phyloP scores from a whole-genome alignment of 345 rosid genomes.

The Anastatica hierochuntica region DNA sequence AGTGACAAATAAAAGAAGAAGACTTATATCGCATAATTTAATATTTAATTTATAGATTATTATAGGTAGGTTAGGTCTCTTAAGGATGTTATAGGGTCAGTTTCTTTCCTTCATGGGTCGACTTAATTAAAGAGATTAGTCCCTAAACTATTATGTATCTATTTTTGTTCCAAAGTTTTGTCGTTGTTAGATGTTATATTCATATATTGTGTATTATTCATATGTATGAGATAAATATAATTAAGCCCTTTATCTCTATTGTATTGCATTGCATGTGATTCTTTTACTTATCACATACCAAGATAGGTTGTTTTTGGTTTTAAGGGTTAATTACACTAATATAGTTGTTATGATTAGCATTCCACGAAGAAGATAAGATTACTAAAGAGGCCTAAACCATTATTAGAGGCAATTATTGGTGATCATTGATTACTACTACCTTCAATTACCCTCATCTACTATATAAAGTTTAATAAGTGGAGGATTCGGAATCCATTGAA shows the following conservation, averaged over 20 bases:
- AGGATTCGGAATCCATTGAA: neutral
- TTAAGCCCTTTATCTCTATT: no score
- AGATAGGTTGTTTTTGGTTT: no score
- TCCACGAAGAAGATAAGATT: neutral
- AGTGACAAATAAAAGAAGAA: constrained; percentile 6
- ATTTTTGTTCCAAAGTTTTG: neutral
- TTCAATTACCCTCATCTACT: neutral
- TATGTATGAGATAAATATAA: no score
- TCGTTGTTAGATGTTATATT: no score
- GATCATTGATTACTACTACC: neutral
- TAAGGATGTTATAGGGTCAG: constrained; percentile 24
- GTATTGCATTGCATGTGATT: constrained; percentile 20
- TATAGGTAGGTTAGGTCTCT: constrained; percentile 16
- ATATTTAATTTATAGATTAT: neutral
- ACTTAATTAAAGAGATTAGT: no score
- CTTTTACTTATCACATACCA: neutral
- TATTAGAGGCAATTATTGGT: constrained; percentile 5
- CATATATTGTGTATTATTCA: no score
- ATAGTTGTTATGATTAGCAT: constrained; percentile 10
- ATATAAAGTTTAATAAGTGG: neutral
- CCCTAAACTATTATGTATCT: no score
- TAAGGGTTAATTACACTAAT: no score
- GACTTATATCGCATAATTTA: constrained; percentile 7
- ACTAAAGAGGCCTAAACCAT: neutral
- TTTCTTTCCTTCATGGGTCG: constrained; percentile 14